Evolutionary conservation across 495 filamentous ascomycete species (phyloP).

Genomic region (Neurospora tetrasperma): DNA sequence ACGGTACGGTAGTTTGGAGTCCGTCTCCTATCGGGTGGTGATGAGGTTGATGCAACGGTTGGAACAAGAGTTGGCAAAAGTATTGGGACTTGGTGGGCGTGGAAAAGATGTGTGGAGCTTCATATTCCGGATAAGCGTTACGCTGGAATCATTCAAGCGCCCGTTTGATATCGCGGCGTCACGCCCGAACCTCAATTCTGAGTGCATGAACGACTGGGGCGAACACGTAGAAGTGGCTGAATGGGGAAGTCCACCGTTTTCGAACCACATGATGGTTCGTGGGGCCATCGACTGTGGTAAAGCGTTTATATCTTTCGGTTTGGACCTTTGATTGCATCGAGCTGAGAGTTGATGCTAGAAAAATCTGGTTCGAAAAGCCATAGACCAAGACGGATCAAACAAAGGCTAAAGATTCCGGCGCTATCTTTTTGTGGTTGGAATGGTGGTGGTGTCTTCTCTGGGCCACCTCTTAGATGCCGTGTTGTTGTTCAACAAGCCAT

Average conservation of each 20-base stretch:
- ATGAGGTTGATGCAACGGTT: too few species aligned
- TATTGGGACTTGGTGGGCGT: too few species aligned
- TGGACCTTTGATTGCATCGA: not conserved
- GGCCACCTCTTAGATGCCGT: not conserved
- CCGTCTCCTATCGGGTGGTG: too few species aligned
- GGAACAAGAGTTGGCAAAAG: too few species aligned
- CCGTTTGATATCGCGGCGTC: not conserved
- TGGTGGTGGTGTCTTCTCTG: not conserved
- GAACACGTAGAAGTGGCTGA: not conserved
- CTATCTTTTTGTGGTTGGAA: not conserved
- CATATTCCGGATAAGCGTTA: too few species aligned
- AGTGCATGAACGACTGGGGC: not conserved
- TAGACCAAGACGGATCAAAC: not conserved
- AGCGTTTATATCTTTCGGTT: not conserved
- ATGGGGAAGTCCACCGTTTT: not conserved
- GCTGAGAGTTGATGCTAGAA: not conserved
- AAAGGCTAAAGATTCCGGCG: not conserved
- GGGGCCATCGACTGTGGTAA: not conserved
- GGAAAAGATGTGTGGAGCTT: too few species aligned
- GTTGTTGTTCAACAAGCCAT: not conserved
- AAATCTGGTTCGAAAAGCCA: not conserved
- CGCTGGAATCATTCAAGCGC: not conserved
- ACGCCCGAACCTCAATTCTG: not conserved
- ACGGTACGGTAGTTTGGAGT: not conserved
- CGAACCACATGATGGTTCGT: not conserved